phyloP scores from a whole-genome alignment of 2,329 filamentous ascomycete species.

The Metarhizium anisopliae region DNA sequence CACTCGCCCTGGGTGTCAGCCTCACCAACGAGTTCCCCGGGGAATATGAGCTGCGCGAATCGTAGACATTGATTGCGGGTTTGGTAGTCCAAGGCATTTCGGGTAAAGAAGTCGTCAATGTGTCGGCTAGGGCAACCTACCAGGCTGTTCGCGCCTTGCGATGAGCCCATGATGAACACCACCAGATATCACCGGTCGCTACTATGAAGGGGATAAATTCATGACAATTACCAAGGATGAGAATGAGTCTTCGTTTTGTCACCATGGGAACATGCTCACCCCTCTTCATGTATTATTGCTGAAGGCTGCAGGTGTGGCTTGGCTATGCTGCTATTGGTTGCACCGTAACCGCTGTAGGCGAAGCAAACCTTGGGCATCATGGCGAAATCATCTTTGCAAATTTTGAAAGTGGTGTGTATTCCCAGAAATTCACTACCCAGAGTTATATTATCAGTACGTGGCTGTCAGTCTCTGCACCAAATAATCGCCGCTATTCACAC shows the following conservation, averaged over 20 bases:
- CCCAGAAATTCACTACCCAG: neutral
- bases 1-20: constrained; percentile 39
- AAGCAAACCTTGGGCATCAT: neutral
- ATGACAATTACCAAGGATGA: too few relatives aligned
- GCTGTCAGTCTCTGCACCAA: constrained; percentile 67
- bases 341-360: neutral
- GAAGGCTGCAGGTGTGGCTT: neutral
- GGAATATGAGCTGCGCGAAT: constrained; percentile 24
- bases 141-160: neutral
- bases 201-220: too few relatives aligned
- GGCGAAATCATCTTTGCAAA: neutral
- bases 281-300: neutral
- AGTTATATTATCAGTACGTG: constrained; percentile 45
- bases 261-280: neutral
- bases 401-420: neutral
- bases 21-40: constrained; percentile 19
- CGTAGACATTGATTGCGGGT: constrained; percentile 14
- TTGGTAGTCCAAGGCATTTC: constrained; percentile 12
- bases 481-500: constrained; percentile 73
- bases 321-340: too few relatives aligned
- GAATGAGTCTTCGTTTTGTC: neutral
- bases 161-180: neutral
- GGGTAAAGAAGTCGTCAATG: constrained; percentile 11
- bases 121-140: neutral
- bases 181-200: too few relatives aligned